Conservation (phyloP, 371 early-diverging fungal genomes). For the Mortierella sp. region DNA sequence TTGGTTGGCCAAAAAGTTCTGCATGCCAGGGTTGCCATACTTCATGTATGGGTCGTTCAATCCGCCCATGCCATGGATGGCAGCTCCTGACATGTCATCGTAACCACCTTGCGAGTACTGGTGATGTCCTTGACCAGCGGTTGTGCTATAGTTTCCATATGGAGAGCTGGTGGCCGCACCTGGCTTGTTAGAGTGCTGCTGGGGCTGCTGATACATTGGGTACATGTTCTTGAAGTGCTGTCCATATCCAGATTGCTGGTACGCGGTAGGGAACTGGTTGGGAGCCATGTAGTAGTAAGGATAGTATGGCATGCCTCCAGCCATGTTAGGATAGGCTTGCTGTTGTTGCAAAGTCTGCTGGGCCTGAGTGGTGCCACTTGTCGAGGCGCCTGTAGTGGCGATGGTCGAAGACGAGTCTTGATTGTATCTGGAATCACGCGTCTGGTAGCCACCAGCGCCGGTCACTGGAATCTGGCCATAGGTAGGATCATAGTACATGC, state of each 20-base stretch:
- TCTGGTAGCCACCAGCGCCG: slow-evolving; percentile 36
- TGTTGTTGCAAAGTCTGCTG: slow-evolving; percentile 53
- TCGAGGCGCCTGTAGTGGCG: slow-evolving; percentile 35
- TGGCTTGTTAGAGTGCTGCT: slow-evolving; percentile 45
- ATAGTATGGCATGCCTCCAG: slow-evolving; percentile 66
- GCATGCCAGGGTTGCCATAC: slow-evolving; percentile 46
- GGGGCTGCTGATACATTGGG: slow-evolving; percentile 68
- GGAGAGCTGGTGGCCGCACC: slow-evolving; percentile 46
- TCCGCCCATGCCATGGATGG: slow-evolving; percentile 40
- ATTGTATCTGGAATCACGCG: slow-evolving; percentile 47
- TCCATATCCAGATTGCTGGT: slow-evolving; percentile 78
- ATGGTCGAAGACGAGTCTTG: slow-evolving; percentile 30
- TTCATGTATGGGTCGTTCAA: slow-evolving; percentile 42
- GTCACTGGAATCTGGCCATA: slow-evolving; percentile 32
- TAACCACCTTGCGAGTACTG: slow-evolving; percentile 48
- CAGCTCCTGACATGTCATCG: slow-evolving; percentile 48
- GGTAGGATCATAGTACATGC: slow-evolving; percentile 50
- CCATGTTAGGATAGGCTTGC: slow-evolving; percentile 56
- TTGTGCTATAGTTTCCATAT: slow-evolving; percentile 45
- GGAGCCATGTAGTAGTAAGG: slow-evolving; percentile 82
- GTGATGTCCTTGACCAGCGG: slow-evolving; percentile 43
- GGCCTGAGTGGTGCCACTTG: slow-evolving; percentile 44
- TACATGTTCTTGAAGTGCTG: slow-evolving; percentile 91
- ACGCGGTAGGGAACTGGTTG: slow-evolving; percentile 76
- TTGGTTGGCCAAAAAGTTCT: slow-evolving; percentile 40